These are phyloP conservation scores for Cercospora sesami DNA, from an alignment of 2,329 filamentous ascomycete species.

Conservation along the genomic window DNA sequence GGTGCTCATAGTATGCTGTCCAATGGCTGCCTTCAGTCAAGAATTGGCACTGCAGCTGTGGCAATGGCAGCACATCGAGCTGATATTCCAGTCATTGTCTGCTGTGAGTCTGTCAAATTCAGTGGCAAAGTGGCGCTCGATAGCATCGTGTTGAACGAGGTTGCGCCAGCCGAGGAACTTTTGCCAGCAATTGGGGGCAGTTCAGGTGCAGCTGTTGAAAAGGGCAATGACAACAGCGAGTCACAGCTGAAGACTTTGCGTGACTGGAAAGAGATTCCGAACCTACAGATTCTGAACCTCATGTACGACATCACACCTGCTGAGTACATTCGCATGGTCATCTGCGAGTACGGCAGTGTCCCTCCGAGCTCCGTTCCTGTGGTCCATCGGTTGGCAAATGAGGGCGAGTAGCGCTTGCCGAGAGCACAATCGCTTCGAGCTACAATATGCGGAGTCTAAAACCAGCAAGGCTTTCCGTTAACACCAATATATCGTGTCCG, in stretches of 20 bases:
- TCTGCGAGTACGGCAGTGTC: constrained; percentile 86
- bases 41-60: constrained; percentile 81
- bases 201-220: constrained; percentile 23
- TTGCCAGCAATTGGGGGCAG: constrained; percentile 27
- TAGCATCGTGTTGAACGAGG: constrained; percentile 91
- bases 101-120: constrained; percentile 95
- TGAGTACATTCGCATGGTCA: constrained; percentile 80
- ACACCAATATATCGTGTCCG: background rate
- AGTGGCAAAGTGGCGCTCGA: constrained; percentile 86
- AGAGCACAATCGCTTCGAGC: background rate
- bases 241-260: constrained; percentile 42
- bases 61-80: constrained; percentile 77
- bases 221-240: constrained; percentile 32
- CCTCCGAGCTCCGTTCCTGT: constrained; percentile 83
- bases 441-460: background rate
- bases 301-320: constrained; percentile 92
- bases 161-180: constrained; percentile 72
- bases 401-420: constrained; percentile 25
- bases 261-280: constrained; percentile 59
- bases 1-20: constrained; percentile 94
- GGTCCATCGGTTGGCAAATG: constrained; percentile 56
- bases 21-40: constrained; percentile 86
- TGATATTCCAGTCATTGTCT: constrained; percentile 78
- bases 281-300: constrained; percentile 67
- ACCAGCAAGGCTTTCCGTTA: background rate